Conservation (phyloP, 1,139 yeast species). For the Diutina sp. region DNA sequence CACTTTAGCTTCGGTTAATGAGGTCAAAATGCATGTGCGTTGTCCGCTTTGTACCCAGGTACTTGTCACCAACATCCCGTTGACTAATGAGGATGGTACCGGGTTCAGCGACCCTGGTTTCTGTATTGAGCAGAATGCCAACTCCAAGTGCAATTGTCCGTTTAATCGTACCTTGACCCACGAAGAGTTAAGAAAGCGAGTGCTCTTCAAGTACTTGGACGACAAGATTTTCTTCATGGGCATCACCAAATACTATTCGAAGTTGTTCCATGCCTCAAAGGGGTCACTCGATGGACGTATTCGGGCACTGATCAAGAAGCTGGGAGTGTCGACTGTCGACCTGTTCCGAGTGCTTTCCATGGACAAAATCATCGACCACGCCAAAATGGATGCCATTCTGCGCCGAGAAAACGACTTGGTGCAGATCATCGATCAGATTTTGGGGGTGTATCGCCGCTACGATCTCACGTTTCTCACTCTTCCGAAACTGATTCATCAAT, state of each 20-base stretch:
- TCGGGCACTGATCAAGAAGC: constrained; percentile 1
- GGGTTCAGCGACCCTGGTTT: constrained; percentile 15
- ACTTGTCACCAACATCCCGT: constrained; percentile 7
- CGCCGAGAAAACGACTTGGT: not conserved
- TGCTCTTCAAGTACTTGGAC: constrained; percentile 11
- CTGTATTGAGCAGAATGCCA: not conserved
- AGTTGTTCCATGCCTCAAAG: not conserved
- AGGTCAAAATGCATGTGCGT: constrained; percentile 3
- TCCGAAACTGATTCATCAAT: constrained; percentile 9
- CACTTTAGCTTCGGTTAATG: constrained; percentile 1
- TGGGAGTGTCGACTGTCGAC: not conserved
- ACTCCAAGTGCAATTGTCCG: constrained; percentile 5
- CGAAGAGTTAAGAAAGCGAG: constrained; percentile 11
- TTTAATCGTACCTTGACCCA: constrained; percentile 7
- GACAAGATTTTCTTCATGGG: constrained; percentile 3
- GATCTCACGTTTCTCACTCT: constrained; percentile 12
- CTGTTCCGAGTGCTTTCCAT: not conserved
- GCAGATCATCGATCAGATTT: not conserved
- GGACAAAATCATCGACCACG: not conserved
- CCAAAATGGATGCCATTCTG: constrained; percentile 1
- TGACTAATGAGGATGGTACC: constrained; percentile 7
- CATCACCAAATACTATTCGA: not conserved
- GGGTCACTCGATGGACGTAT: not conserved
- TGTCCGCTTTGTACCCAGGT: constrained; percentile 12
- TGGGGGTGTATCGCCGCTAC: not conserved